Conservation (phyloP, 257 asterid species). For the Nicotiana knightiana region DNA sequence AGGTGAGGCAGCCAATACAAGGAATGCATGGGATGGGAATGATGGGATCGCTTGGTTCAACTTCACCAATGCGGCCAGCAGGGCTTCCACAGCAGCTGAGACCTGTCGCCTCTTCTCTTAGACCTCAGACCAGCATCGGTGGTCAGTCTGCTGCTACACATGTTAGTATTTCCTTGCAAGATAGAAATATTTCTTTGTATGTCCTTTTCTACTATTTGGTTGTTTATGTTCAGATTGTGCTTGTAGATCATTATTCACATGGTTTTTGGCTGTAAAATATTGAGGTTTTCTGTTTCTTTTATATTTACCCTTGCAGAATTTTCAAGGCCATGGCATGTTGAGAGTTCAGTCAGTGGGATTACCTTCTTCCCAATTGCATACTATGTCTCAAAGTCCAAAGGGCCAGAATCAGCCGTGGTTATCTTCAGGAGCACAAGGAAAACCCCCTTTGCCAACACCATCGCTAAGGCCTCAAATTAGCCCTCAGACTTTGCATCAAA, state of each 20-base stretch:
- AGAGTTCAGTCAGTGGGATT: slow-evolving; percentile 60
- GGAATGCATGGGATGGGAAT: slow-evolving; percentile 59
- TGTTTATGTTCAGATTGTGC: background rate
- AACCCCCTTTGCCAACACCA: slow-evolving; percentile 66
- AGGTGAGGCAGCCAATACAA: slow-evolving; percentile 61
- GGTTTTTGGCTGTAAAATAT: background rate
- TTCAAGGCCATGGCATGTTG: slow-evolving; percentile 71
- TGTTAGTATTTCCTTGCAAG: slow-evolving; percentile 31
- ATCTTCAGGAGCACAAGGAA: slow-evolving; percentile 64
- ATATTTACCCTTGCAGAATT: slow-evolving; percentile 35
- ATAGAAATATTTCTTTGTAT: background rate
- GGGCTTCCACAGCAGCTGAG: slow-evolving; percentile 52
- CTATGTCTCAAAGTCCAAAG: slow-evolving; percentile 47
- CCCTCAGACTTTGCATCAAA: slow-evolving; percentile 60
- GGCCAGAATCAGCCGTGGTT: slow-evolving; percentile 82
- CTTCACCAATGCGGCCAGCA: slow-evolving; percentile 54
- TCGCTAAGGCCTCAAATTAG: slow-evolving; percentile 57
- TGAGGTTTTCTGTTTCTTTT: slow-evolving; percentile 3
- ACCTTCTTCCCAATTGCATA: slow-evolving; percentile 53
- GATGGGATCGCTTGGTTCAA: slow-evolving; percentile 62
- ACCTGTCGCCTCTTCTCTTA: slow-evolving; percentile 50
- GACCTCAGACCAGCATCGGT: slow-evolving; percentile 51
- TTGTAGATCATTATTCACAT: background rate
- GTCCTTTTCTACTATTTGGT: background rate
- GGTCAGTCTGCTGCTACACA: slow-evolving; percentile 55